Percentiles rank a stretch among this genome's conserved stretches.
phyloP scores from a whole-genome alignment of 192 early-diverging fungal species.

The Coemansia sp. region DNA sequence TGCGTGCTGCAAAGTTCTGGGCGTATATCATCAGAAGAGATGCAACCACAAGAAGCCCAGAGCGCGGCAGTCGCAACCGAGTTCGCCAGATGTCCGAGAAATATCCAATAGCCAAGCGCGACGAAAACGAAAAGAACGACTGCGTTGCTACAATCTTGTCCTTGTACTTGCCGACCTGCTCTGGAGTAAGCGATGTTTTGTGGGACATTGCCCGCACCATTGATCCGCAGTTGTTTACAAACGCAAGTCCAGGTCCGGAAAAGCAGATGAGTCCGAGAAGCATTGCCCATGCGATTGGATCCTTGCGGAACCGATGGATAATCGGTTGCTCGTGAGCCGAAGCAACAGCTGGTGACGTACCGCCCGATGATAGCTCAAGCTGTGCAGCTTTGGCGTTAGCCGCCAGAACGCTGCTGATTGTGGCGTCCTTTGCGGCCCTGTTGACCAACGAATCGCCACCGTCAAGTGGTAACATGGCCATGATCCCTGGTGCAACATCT shows the following conservation, averaged over 20 bases:
- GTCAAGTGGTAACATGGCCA: not conserved
- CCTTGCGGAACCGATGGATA: slow-evolving; percentile 23
- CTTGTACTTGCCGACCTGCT: slow-evolving; percentile 45
- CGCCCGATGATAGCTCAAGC: not conserved
- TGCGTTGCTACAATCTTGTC: slow-evolving; percentile 53
- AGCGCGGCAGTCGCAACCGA: slow-evolving; percentile 38
- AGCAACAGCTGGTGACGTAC: not conserved
- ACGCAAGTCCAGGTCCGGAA: slow-evolving; percentile 45
- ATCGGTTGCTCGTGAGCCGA: slow-evolving; percentile 4
- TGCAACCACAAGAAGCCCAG: slow-evolving; percentile 31
- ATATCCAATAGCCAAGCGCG: slow-evolving; percentile 43
- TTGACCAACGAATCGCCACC: not conserved
- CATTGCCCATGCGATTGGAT: slow-evolving; percentile 40
- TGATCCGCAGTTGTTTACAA: slow-evolving; percentile 55
- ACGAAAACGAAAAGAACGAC: slow-evolving; percentile 51
- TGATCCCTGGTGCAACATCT: not conserved
- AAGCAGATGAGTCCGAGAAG: slow-evolving; percentile 49
- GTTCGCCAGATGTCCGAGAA: slow-evolving; percentile 51
- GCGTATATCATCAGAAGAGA: slow-evolving; percentile 45
- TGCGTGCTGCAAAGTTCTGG: slow-evolving; percentile 24
- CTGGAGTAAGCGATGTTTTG: slow-evolving; percentile 19
- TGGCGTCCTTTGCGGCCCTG: not conserved
- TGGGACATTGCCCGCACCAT: slow-evolving; percentile 51
- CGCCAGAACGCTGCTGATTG: not conserved
- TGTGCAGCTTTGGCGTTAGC: not conserved